Evolutionary conservation across 2,329 filamentous ascomycete species (phyloP), one percentile per base, ranked within the genome.

Genomic region (Fusarium coicis): DNA sequence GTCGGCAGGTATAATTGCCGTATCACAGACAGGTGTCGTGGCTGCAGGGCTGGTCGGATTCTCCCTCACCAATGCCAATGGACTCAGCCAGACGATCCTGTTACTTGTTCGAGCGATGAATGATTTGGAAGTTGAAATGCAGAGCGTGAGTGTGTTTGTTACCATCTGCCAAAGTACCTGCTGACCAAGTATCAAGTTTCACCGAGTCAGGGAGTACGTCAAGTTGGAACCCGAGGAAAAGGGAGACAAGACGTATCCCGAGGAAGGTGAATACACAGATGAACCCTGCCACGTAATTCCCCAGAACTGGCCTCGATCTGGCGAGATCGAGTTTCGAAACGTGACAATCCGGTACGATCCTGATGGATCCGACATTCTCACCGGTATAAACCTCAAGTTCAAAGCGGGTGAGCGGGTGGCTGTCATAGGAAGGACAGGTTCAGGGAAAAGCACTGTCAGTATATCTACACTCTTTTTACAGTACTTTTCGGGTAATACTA

Each of bases 351-450:
- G 85, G 49, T 87, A 87, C 72, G 79, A 86, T 65, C 62, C 81
- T 34, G 80, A 87, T 64, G 80, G 85, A 23, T 81, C 83, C 52
- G 83, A 87, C 61, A 85, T 89, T 46, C 81, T 89, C 23, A 86
- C 85, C 30, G 79, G 87, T 39, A 80, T 89, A 58, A 87, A 84
- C 67, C 81, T 89, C 49, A 84, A 83, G 39, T 87, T 89, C 68
- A 83, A 82, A 18, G 92, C 92, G 0, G 93, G 94, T 2, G 92
- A 93, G 60, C 92, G 92, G 56, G 93, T 93, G 2, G 94, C 93
- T 1, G 87, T 97, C 26, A 92, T 95, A 16, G 94, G 94, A 5
- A 90, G 94, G 15, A 97, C 94, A 0, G 91, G 93, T 0, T 94
- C 92, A 9, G 94, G 94, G 7, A 97, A 97, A 81, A 94, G 92